Percentiles rank a stretch among this genome's conserved stretches.
Evolutionary conservation across 2,329 filamentous ascomycete genomes (phyloP).

Genomic region (Alternaria sp.): DNA sequence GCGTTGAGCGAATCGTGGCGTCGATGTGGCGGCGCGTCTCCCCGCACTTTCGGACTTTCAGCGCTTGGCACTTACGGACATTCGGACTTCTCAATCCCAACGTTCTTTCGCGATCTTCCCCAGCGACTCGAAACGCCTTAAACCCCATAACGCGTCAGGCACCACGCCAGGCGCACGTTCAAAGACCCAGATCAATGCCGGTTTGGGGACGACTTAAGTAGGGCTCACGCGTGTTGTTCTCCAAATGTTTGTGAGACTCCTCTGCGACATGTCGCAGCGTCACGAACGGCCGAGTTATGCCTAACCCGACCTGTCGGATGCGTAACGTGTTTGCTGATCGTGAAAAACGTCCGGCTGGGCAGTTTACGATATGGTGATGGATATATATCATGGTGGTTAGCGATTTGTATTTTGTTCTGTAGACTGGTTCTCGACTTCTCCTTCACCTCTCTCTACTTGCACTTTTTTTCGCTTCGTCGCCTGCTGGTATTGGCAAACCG

Average conservation of each 20-base stretch:
- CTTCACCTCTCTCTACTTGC: not conserved
- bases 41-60: not conserved
- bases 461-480: constrained; percentile 11
- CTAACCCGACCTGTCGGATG: constrained; percentile 9
- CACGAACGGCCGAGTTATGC: constrained; percentile 11
- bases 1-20: not conserved
- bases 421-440: constrained; percentile 4
- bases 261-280: constrained; percentile 10
- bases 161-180: not conserved
- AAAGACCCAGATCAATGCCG: not conserved
- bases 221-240: not conserved
- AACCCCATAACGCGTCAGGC: not conserved
- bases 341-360: constrained; percentile 1
- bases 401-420: not conserved
- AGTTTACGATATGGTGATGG: not conserved
- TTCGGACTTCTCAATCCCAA: not conserved
- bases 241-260: constrained; percentile 1
- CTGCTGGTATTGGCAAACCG: constrained; percentile 14
- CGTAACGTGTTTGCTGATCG: constrained; percentile 1
- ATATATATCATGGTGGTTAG: constrained; percentile 5
- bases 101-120: not conserved
- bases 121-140: not conserved
- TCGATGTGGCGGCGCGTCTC: not conserved
- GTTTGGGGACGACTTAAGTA: not conserved
- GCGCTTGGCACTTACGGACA: not conserved